Evolutionary conservation across 208 protist genomes (phyloP).

Genomic region (Wallacemonas collosoma): DNA sequence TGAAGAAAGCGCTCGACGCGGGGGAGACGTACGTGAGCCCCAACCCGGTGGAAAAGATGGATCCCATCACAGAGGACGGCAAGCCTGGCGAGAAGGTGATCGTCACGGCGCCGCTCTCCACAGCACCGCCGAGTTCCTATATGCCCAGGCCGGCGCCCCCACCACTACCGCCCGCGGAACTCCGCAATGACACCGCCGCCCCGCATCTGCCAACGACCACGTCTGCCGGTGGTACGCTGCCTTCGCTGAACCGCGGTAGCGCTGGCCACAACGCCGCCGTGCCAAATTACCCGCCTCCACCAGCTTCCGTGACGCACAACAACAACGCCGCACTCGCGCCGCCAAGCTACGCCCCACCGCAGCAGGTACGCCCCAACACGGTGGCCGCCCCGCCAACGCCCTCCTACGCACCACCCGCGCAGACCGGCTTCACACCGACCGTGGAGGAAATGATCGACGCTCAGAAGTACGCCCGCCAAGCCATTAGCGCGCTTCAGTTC

Average conservation of each 20-base stretch:
- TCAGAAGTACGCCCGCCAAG: conserved; percentile 71
- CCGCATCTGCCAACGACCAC: neutral
- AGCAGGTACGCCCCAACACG: neutral
- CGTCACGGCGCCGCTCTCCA: conserved; percentile 14
- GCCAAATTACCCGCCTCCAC: conserved; percentile 3
- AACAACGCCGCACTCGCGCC: neutral
- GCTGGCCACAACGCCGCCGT: neutral
- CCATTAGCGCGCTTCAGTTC: conserved; percentile 80
- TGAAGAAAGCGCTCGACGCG: conserved; percentile 71
- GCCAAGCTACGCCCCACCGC: conserved; percentile 10
- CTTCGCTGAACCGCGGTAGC: neutral
- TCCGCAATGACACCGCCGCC: neutral
- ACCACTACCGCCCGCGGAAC: conserved; percentile 5
- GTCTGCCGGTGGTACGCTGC: neutral
- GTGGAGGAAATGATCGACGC: conserved; percentile 81
- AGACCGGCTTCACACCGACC: conserved; percentile 29
- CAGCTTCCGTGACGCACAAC: neutral
- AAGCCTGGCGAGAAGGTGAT: neutral
- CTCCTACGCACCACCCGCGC: neutral
- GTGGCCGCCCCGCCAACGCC: neutral
- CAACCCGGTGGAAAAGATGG: conserved; percentile 34
- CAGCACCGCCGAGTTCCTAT: conserved; percentile 26
- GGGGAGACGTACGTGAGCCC: conserved; percentile 55
- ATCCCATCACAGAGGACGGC: neutral
- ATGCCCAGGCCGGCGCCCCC: conserved; percentile 13